These are phyloP conservation scores for Botrytis galanthina DNA, from an alignment of 2,329 filamentous ascomycete species.

Conservation along the genomic window DNA sequence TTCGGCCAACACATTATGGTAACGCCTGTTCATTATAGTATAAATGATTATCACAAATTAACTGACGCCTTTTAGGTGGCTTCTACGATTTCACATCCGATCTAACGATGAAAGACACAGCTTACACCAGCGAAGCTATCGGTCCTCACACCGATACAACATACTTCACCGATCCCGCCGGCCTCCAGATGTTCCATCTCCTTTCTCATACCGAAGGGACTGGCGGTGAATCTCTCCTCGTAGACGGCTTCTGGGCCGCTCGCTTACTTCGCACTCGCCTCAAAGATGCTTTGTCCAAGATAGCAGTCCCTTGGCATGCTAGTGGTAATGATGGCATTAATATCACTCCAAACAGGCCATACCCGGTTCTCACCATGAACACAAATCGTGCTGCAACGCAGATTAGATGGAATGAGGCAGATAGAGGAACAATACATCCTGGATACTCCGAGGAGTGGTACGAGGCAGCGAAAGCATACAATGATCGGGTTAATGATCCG, in stretches of 20 bases:
- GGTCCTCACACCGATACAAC: slow-evolving; percentile 91
- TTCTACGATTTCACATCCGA: slow-evolving; percentile 90
- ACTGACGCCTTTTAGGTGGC: slow-evolving; percentile 46
- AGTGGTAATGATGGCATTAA: slow-evolving; percentile 83
- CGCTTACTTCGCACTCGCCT: slow-evolving; percentile 51
- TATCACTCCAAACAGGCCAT: slow-evolving; percentile 68
- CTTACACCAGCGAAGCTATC: slow-evolving; percentile 75
- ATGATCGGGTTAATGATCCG: slow-evolving; percentile 62
- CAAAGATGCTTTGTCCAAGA: slow-evolving; percentile 56
- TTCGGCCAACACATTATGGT: slow-evolving; percentile 89
- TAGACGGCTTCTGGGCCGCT: slow-evolving; percentile 82
- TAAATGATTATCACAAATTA: slow-evolving; percentile 4
- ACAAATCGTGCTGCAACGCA: slow-evolving; percentile 46
- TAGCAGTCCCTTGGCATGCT: slow-evolving; percentile 72
- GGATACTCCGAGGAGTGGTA: slow-evolving; percentile 60
- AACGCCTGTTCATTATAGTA: slow-evolving; percentile 33
- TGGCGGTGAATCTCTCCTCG: slow-evolving; percentile 77
- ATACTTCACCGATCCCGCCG: slow-evolving; percentile 90
- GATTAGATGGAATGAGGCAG: slow-evolving; percentile 91
- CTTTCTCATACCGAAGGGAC: slow-evolving; percentile 69
- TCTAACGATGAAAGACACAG: slow-evolving; percentile 82
- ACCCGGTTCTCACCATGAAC: slow-evolving; percentile 60
- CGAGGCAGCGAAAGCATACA: slow-evolving; percentile 70
- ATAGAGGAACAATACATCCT: slow-evolving; percentile 60
- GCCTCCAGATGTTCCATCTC: slow-evolving; percentile 89